Base-by-base conservation (phyloP, 2,329 filamentous ascomycete genomes). In the Colletotrichum theobromicola region DNA sequence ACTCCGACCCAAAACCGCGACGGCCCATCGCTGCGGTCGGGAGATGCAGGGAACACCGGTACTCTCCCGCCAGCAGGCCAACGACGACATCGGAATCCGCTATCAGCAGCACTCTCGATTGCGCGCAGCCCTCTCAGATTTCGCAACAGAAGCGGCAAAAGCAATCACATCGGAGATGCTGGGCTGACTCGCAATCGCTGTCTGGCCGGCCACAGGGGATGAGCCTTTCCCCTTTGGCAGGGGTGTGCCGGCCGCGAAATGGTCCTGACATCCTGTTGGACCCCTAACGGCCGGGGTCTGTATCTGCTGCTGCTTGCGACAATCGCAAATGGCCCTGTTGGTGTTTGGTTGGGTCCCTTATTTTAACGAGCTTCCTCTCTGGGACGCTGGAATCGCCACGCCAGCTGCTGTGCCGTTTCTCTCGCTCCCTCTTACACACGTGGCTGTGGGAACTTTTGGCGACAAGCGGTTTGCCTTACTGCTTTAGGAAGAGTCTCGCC, bases 331-430 rank as follows among this genome's bases (percentile, higher is more conserved):
- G 15, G 58, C 34, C 37, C 16, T 64, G 35, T 1, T 30, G 16
- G 34, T 18, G 37, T 26, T 32, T 35, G 30, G 71, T 24, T 24
- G 37, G 18, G 13, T 53, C 24, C 24, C 26, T 30, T 10, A 46
- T n/a, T 37, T 65, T 50, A 72, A 63, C 46, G 34, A 70, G 46
- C 70, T 69, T 69, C 70, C 65, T 60, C 46, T 73, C 58, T 63
- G 58, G 34, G 58, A 70, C 18, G 61, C 24, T 16, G 26, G 26
- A 8, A 28, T 50, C 24, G 34, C 32, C 63, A 13, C 55, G 42
- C 55, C 30, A 13, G 34, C 35, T 42, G 55, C 28, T 58, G 55
- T 18, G 24, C 55, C 55, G 26, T 58, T 30, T 58, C 18, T 18
- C 28, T 58, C 15, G 42, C 21, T 37, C 10, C 62, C 26, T 42